Evolutionary conservation across 169 alveolate species (phyloP).

Genomic region (Fabrea salina): DNA sequence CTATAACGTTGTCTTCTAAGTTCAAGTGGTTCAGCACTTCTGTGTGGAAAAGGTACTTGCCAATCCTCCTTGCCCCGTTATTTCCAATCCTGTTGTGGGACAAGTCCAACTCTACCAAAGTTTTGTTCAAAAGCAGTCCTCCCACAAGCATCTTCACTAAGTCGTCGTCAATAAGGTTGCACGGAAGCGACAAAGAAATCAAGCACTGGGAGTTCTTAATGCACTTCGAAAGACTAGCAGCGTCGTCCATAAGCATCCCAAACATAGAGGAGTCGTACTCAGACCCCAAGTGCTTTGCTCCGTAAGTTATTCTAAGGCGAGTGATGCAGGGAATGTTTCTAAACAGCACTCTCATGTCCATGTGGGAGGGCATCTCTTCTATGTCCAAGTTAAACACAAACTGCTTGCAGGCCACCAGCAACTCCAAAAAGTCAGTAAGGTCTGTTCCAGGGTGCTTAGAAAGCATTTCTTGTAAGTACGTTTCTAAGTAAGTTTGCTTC

Average conservation of each 20-base stretch:
- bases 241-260: slow-evolving; percentile 62
- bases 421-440: slow-evolving; percentile 27
- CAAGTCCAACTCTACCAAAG: slow-evolving; percentile 45
- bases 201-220: slow-evolving; percentile 38
- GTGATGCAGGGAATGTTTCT: slow-evolving; percentile 39
- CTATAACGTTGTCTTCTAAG: slow-evolving; percentile 47
- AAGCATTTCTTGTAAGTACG: slow-evolving; percentile 37
- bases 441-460: slow-evolving; percentile 46
- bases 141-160: slow-evolving; percentile 38
- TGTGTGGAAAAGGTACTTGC: slow-evolving; percentile 44
- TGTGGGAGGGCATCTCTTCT: slow-evolving; percentile 49
- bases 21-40: slow-evolving; percentile 41
- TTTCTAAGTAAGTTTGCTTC: slow-evolving; percentile 52
- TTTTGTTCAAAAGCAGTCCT: slow-evolving; percentile 50
- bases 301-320: slow-evolving; percentile 41
- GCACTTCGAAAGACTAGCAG: slow-evolving; percentile 47
- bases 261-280: slow-evolving; percentile 56
- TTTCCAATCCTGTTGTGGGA: slow-evolving; percentile 51
- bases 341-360: slow-evolving; percentile 44
- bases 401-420: slow-evolving; percentile 41
- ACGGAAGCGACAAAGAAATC: slow-evolving; percentile 39
- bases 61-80: slow-evolving; percentile 53
- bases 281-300: slow-evolving; percentile 59
- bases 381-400: slow-evolving; percentile 44
- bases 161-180: slow-evolving; percentile 59